These are phyloP conservation scores for Acanthamoeba rhysodes DNA, from an alignment of 208 protist genomes.

Conservation along the genomic window DNA sequence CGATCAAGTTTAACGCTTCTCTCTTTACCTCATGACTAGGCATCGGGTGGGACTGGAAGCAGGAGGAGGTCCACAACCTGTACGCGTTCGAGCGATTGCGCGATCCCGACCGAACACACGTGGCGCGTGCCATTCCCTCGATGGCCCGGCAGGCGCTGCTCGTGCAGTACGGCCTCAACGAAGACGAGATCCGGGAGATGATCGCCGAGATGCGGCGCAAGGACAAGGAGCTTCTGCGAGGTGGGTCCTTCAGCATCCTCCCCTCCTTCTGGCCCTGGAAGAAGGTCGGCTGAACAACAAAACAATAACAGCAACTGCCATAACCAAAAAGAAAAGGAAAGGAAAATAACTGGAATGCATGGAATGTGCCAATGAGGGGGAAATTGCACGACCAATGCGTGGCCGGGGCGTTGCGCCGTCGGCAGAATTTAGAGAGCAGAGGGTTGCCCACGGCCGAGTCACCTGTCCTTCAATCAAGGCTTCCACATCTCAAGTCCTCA, in stretches of 20 bases:
- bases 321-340: background rate
- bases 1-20: background rate
- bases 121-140: background rate
- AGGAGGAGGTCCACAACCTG: slow-evolving; percentile 56
- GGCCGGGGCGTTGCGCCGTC: slow-evolving; percentile 31
- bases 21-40: background rate
- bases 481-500: background rate
- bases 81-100: slow-evolving; percentile 46
- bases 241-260: background rate
- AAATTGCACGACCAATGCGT: slow-evolving; percentile 46
- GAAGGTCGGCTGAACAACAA: background rate
- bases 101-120: background rate
- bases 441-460: background rate
- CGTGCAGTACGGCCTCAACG: background rate
- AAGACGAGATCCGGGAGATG: background rate
- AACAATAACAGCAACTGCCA: background rate
- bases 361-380: background rate
- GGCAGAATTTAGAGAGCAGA: background rate
- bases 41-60: slow-evolving; percentile 62
- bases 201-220: slow-evolving; percentile 10
- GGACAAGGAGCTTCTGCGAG: slow-evolving; percentile 43
- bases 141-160: background rate
- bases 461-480: background rate
- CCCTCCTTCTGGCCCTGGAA: slow-evolving; percentile 63
- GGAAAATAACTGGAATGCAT: background rate